Conservation (phyloP, 2,329 filamentous ascomycete genomes). For the Daldinia eschscholtzii region DNA sequence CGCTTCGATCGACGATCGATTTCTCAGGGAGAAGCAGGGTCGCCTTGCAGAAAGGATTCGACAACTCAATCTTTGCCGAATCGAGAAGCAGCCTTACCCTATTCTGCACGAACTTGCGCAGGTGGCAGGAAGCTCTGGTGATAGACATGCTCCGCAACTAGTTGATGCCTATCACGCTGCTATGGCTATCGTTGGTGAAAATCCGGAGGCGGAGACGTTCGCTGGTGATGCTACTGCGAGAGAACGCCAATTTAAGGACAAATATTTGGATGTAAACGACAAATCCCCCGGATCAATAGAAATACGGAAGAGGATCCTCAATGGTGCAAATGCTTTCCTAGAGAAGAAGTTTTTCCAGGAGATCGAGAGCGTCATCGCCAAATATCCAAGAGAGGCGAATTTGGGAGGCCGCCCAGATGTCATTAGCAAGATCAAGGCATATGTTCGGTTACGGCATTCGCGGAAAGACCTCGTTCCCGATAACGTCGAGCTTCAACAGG, state of each 20-base stretch:
- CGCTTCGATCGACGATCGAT: constrained; percentile 76
- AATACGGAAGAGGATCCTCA: constrained; percentile 83
- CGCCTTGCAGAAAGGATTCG: constrained; percentile 84
- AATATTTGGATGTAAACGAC: constrained; percentile 81
- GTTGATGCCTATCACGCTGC: constrained; percentile 86
- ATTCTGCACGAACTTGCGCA: constrained; percentile 81
- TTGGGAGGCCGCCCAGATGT: constrained; percentile 90
- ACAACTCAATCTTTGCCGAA: constrained; percentile 79
- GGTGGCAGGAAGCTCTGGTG: constrained; percentile 77
- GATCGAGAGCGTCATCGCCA: constrained; percentile 81
- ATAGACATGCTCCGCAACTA: constrained; percentile 79
- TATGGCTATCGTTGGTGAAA: constrained; percentile 82
- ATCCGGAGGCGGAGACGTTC: constrained; percentile 68
- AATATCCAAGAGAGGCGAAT: constrained; percentile 88
- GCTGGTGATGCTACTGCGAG: constrained; percentile 74
- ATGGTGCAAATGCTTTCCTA: constrained; percentile 82
- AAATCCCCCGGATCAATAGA: constrained; percentile 73
- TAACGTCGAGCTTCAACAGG: constrained; percentile 81
- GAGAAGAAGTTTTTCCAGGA: constrained; percentile 85
- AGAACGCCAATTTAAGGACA: constrained; percentile 80
- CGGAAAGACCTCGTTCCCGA: constrained; percentile 88
- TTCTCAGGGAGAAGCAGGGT: constrained; percentile 85
- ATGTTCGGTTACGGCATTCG: constrained; percentile 82
- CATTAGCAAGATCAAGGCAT: constrained; percentile 91
- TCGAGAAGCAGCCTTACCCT: constrained; percentile 76